phyloP scores from a whole-genome alignment of 1,139 yeast genomes.

The Diutina neorugosa region DNA sequence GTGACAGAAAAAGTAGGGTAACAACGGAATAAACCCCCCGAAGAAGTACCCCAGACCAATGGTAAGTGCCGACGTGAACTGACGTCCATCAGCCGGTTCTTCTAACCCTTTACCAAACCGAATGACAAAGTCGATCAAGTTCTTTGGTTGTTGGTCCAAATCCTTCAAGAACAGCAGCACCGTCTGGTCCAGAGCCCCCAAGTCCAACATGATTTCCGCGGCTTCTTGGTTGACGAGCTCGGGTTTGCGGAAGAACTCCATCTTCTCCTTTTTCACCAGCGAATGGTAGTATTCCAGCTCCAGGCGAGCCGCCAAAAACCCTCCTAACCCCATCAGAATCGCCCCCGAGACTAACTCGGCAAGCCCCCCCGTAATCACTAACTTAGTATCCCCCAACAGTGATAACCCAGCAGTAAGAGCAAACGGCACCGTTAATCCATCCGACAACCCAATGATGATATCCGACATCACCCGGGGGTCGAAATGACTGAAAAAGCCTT shows the following conservation, averaged over 20 bases:
- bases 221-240: slow-evolving; percentile 53
- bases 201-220: slow-evolving; percentile 58
- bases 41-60: slow-evolving; percentile 65
- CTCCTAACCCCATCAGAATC: slow-evolving; percentile 79
- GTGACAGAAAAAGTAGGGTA: slow-evolving; percentile 66
- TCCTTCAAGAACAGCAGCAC: slow-evolving; percentile 56
- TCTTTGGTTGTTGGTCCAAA: slow-evolving; percentile 55
- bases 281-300: slow-evolving; percentile 60
- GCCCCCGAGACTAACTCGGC: slow-evolving; percentile 79
- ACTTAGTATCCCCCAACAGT: slow-evolving; percentile 59
- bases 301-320: slow-evolving; percentile 70
- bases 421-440: slow-evolving; percentile 76
- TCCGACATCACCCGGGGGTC: slow-evolving; percentile 76
- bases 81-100: slow-evolving; percentile 73
- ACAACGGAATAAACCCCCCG: slow-evolving; percentile 72
- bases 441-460: slow-evolving; percentile 66
- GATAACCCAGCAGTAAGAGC: slow-evolving; percentile 77
- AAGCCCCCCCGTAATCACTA: slow-evolving; percentile 78
- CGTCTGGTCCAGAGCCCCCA: slow-evolving; percentile 59
- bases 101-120: slow-evolving; percentile 67
- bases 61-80: slow-evolving; percentile 63
- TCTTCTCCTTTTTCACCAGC: slow-evolving; percentile 62
- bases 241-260: slow-evolving; percentile 53
- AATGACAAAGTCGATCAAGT: slow-evolving; percentile 59
- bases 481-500: slow-evolving; percentile 28